Conservation (phyloP, 495 filamentous ascomycete species). For the Penicillium paxilli region DNA sequence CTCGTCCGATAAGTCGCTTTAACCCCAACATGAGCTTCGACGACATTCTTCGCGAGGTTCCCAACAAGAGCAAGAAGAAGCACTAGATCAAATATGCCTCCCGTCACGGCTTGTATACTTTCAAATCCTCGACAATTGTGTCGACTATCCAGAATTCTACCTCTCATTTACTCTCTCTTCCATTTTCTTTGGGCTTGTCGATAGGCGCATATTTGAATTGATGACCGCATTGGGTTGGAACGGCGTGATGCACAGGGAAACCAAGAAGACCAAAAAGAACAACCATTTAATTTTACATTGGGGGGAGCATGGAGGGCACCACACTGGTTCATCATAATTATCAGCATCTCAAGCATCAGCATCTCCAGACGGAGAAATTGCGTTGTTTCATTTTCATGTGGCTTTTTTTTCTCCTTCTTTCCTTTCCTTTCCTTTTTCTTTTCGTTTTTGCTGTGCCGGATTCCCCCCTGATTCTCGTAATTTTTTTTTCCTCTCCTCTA, state of each 20-base stretch:
- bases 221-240: slow-evolving; percentile 26
- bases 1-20: slow-evolving; percentile 41
- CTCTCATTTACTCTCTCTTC: slow-evolving; percentile 9
- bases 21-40: slow-evolving; percentile 56
- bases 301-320: slow-evolving; percentile 18
- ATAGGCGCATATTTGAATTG: slow-evolving; percentile 35
- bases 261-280: slow-evolving; percentile 21
- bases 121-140: slow-evolving; percentile 5
- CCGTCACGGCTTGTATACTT: background rate
- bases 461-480: slow-evolving; percentile 22
- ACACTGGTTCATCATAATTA: slow-evolving; percentile 20
- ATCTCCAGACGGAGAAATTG: slow-evolving; percentile 14
- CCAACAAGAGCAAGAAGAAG: slow-evolving; percentile 43
- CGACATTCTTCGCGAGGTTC: slow-evolving; percentile 49
- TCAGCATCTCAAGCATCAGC: slow-evolving; percentile 26
- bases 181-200: slow-evolving; percentile 19
- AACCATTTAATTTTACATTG: slow-evolving; percentile 22
- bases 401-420: slow-evolving; percentile 11
- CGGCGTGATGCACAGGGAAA: slow-evolving; percentile 29
- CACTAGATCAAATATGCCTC: slow-evolving; percentile 25
- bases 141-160: slow-evolving; percentile 2
- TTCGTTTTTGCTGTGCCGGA: slow-evolving; percentile 14
- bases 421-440: slow-evolving; percentile 8
- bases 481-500: slow-evolving; percentile 9
- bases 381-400: slow-evolving; percentile 2